A percentile compares a stretch with the other conserved stretches of the same genome.
Evolutionary conservation across 176 grass and related monocot genomes (phyloP).

Genomic region (Lolium perenne): DNA sequence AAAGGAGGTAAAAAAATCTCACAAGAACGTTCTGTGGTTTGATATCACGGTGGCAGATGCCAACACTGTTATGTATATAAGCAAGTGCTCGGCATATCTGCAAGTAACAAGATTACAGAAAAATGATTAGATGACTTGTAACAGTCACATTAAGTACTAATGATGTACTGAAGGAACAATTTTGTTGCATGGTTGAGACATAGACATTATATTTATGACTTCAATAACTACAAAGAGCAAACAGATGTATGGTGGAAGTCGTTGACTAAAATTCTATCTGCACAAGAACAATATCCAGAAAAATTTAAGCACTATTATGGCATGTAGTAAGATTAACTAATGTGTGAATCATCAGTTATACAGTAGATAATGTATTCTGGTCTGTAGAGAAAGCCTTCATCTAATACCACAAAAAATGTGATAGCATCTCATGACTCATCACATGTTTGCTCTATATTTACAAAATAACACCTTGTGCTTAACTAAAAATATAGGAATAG

Average conservation of each 20-base stretch:
- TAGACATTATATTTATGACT: slow-evolving; percentile 18
- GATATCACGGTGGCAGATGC: slow-evolving; percentile 98
- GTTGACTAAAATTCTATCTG: slow-evolving; percentile 20
- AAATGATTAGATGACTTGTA: slow-evolving; percentile 30
- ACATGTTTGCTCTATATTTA: background rate
- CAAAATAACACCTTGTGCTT: background rate
- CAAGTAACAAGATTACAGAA: slow-evolving; percentile 38
- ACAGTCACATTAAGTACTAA: background rate
- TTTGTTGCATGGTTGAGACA: slow-evolving; percentile 12
- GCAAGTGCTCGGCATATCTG: slow-evolving; percentile 98
- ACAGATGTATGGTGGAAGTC: background rate
- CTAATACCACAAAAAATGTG: background rate
- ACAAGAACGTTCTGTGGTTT: slow-evolving; percentile 98
- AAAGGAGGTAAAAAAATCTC: slow-evolving; percentile 49
- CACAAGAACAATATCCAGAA: background rate
- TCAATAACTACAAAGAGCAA: slow-evolving; percentile 27
- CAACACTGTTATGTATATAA: slow-evolving; percentile 90
- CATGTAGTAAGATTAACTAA: background rate
- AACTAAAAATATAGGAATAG: slow-evolving; percentile 24
- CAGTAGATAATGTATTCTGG: background rate
- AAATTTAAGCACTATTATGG: slow-evolving; percentile 5
- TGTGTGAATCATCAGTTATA: slow-evolving; percentile 28
- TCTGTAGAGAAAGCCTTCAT: slow-evolving; percentile 18
- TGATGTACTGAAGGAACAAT: background rate
- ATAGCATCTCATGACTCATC: background rate